Percentiles rank a stretch among this genome's conserved stretches.
Conservation (phyloP, 1,139 yeast genomes). For the Diutina neorugosa region DNA sequence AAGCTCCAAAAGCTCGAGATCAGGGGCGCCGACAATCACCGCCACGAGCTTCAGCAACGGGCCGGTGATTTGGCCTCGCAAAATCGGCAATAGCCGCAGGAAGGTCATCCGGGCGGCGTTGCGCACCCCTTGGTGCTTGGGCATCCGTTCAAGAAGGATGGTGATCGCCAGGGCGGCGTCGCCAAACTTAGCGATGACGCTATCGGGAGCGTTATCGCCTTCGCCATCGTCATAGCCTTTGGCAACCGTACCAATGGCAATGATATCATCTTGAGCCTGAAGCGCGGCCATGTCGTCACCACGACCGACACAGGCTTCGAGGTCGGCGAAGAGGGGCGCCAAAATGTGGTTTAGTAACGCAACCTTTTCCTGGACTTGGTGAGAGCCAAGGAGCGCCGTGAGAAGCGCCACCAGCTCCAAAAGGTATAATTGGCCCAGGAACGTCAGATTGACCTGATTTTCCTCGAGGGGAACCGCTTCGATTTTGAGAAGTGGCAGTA, state of each 20-base stretch:
- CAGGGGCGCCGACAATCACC: slow-evolving; percentile 55
- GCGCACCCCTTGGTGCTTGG: slow-evolving; percentile 32
- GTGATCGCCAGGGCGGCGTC: background rate
- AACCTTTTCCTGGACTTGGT: slow-evolving; percentile 27
- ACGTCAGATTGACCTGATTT: slow-evolving; percentile 36
- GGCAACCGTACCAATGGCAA: slow-evolving; percentile 85
- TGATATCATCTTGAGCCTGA: slow-evolving; percentile 75
- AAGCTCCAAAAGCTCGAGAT: slow-evolving; percentile 52
- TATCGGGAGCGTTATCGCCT: background rate
- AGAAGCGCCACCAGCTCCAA: slow-evolving; percentile 73
- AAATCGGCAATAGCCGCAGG: slow-evolving; percentile 72
- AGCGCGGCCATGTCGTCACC: slow-evolving; percentile 23
- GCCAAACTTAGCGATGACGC: background rate
- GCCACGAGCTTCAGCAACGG: slow-evolving; percentile 67
- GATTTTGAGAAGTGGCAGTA: slow-evolving; percentile 42
- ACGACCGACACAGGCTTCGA: slow-evolving; percentile 48
- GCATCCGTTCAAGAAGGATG: background rate
- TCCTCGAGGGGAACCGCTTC: slow-evolving; percentile 50
- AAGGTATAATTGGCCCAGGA: slow-evolving; percentile 69
- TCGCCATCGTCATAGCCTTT: slow-evolving; percentile 52
- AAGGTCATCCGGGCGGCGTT: slow-evolving; percentile 82
- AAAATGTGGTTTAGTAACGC: slow-evolving; percentile 42
- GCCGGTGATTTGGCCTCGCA: slow-evolving; percentile 32
- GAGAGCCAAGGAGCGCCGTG: slow-evolving; percentile 32
- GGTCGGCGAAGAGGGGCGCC: slow-evolving; percentile 64